A percentile compares a stretch with the other conserved stretches of the same genome.
Conservation (phyloP, 129 eudicot genomes). For the Rutidosis leptorrhynchoides region DNA sequence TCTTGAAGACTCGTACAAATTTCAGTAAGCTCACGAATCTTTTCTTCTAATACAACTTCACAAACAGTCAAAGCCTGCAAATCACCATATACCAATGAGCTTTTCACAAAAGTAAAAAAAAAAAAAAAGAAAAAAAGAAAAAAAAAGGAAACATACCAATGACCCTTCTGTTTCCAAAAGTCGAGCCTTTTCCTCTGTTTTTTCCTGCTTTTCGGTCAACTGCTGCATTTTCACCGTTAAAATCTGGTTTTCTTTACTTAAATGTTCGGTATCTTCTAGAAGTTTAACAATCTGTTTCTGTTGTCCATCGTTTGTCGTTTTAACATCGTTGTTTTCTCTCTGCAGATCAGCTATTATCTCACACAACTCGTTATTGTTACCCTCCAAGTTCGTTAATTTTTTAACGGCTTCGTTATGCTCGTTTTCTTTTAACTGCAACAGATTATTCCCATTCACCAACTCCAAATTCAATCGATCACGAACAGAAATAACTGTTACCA, state of each 20-base stretch:
- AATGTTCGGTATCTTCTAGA: slow-evolving; percentile 36
- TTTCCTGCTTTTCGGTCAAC: slow-evolving; percentile 41
- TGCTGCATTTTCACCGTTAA: slow-evolving; percentile 38
- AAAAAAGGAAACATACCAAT: too few relatives aligned
- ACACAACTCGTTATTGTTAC: slow-evolving; percentile 44
- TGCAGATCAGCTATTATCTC: slow-evolving; percentile 38
- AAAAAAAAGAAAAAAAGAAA: too few relatives aligned
- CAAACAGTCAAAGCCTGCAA: slow-evolving; percentile 44
- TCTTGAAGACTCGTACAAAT: slow-evolving; percentile 45
- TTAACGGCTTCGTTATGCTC: slow-evolving; percentile 54
- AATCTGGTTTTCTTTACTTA: slow-evolving; percentile 37
- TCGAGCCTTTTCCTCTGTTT: slow-evolving; percentile 36
- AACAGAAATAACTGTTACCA: slow-evolving; percentile 33
- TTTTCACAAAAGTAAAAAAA: too few relatives aligned
- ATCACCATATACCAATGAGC: slow-evolving; percentile 38
- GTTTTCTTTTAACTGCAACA: slow-evolving; percentile 41
- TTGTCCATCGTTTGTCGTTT: slow-evolving; percentile 38
- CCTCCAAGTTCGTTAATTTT: slow-evolving; percentile 33
- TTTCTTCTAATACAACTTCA: slow-evolving; percentile 58
- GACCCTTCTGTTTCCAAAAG: slow-evolving; percentile 52
- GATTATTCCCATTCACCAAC: slow-evolving; percentile 33
- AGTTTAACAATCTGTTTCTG: slow-evolving; percentile 42
- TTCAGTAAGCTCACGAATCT: slow-evolving; percentile 61
- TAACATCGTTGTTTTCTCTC: slow-evolving; percentile 34
- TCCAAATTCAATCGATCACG: slow-evolving; percentile 45